Conservation (phyloP, 176 grass and related monocot genomes). For the Musa itinerans region DNA sequence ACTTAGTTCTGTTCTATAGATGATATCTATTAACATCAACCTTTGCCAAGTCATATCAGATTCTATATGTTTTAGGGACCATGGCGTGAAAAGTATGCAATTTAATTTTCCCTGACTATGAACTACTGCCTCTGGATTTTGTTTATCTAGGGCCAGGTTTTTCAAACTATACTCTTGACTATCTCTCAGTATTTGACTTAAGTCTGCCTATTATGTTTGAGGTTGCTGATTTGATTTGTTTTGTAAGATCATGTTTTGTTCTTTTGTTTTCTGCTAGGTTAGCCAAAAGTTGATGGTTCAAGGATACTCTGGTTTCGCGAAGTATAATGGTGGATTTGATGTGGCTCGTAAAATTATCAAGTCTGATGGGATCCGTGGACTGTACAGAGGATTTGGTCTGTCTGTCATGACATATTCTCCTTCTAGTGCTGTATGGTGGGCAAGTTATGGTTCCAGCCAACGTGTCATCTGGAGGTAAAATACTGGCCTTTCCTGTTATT, state of each 20-base stretch:
- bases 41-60: too few species aligned
- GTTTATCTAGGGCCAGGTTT: too few species aligned
- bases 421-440: slow-evolving; percentile 97
- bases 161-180: too few species aligned
- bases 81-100: too few species aligned
- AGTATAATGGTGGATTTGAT: slow-evolving; percentile 81
- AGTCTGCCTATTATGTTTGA: background rate
- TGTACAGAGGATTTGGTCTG: slow-evolving; percentile 93
- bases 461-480: slow-evolving; percentile 86
- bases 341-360: slow-evolving; percentile 67
- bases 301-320: slow-evolving; percentile 82
- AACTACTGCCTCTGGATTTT: too few species aligned
- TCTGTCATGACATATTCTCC: slow-evolving; percentile 92
- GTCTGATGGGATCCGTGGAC: slow-evolving; percentile 61
- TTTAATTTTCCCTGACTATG: too few species aligned
- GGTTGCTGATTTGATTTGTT: background rate
- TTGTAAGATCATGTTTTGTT: background rate
- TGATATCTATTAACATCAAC: too few species aligned
- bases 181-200: background rate
- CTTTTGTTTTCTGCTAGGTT: slow-evolving; percentile 39
- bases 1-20: too few species aligned
- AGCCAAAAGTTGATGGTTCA: slow-evolving; percentile 99
- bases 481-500: background rate
- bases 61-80: too few species aligned
- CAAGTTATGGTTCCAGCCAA: slow-evolving; percentile 92